These are phyloP conservation scores for Otatea glauca DNA, from an alignment of 176 grass and related monocot genomes.

Conservation along the genomic window DNA sequence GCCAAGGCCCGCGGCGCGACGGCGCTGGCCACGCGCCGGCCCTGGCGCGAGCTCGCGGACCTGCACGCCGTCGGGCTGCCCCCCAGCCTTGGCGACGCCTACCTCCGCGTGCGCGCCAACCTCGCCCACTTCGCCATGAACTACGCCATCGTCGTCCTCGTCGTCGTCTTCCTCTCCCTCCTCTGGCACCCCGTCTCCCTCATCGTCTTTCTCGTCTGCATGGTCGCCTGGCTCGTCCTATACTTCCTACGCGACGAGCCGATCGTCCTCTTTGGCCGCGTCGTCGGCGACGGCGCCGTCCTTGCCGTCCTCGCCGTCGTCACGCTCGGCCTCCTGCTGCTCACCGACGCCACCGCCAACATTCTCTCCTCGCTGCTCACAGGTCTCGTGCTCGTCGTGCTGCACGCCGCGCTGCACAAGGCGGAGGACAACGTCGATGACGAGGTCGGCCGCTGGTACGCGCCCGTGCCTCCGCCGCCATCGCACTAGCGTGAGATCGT, in stretches of 20 bases:
- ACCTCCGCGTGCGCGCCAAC: conserved; percentile 86
- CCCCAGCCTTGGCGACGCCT: conserved; percentile 68
- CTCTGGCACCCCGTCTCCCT: conserved; percentile 90
- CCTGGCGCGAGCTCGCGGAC: conserved; percentile 77
- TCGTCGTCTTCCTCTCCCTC: conserved; percentile 80
- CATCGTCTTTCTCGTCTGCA: conserved; percentile 75
- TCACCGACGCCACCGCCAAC: conserved; percentile 69
- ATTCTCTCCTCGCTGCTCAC: conserved; percentile 71
- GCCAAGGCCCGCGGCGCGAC: conserved; percentile 82
- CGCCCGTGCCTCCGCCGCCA: conserved; percentile 40
- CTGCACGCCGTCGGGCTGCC: conserved; percentile 55
- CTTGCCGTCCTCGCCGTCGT: conserved; percentile 54
- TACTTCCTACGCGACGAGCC: conserved; percentile 88
- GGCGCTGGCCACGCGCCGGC: conserved; percentile 75
- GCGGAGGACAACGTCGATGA: conserved; percentile 61
- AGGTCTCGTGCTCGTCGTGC: conserved; percentile 59
- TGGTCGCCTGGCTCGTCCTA: conserved; percentile 80
- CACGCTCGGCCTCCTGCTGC: conserved; percentile 72
- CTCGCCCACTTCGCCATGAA: conserved; percentile 87
- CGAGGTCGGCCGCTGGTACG: conserved; percentile 68
- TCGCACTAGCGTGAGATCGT: conserved; percentile 43
- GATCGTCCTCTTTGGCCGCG: conserved; percentile 65
- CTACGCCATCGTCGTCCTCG: conserved; percentile 92
- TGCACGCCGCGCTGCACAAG: conserved; percentile 63
- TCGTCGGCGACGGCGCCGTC: conserved; percentile 51